phyloP scores from a whole-genome alignment of 108 stramenopile genomes.

The Cyclostephanos invisitatus region DNA sequence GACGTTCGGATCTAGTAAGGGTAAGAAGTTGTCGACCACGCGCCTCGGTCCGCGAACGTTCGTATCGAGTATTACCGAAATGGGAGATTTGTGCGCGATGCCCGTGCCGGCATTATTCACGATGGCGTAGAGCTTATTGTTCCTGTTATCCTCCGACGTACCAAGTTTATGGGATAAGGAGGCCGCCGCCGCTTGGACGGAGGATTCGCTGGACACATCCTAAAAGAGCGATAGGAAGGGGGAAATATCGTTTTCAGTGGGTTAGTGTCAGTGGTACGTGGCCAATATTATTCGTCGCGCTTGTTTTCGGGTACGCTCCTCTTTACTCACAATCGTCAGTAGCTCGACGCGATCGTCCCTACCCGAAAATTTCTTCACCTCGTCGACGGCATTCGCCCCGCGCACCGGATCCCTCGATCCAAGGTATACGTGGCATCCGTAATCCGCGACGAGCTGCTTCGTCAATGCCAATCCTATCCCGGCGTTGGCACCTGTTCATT shows the following conservation, averaged over 20 bases:
- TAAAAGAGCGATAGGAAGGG: not conserved
- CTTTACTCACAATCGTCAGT: slow-evolving; percentile 47
- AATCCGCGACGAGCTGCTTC: slow-evolving; percentile 55
- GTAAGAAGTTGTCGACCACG: slow-evolving; percentile 57
- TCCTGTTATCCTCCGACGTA: not conserved
- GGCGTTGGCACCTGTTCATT: slow-evolving; percentile 54
- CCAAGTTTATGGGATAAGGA: slow-evolving; percentile 32
- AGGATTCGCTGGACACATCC: slow-evolving; percentile 51
- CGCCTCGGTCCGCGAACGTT: slow-evolving; percentile 64
- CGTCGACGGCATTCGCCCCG: slow-evolving; percentile 53
- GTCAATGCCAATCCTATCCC: slow-evolving; percentile 66
- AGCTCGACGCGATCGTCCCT: slow-evolving; percentile 52
- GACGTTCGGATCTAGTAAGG: slow-evolving; percentile 34
- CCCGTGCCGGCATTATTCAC: slow-evolving; percentile 79
- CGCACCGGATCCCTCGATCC: slow-evolving; percentile 45
- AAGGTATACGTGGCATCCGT: slow-evolving; percentile 60
- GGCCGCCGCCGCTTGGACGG: slow-evolving; percentile 54
- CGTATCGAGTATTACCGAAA: slow-evolving; percentile 51
- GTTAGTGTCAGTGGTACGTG: no score
- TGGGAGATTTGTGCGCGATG: slow-evolving; percentile 24
- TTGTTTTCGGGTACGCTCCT: no score
- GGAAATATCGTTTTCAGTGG: not conserved
- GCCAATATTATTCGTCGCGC: no score
- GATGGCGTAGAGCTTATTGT: slow-evolving; percentile 50
- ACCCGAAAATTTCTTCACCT: slow-evolving; percentile 46